These are phyloP conservation scores for Prunus mira DNA, from an alignment of 306 rosid genomes.

Conservation along the genomic window DNA sequence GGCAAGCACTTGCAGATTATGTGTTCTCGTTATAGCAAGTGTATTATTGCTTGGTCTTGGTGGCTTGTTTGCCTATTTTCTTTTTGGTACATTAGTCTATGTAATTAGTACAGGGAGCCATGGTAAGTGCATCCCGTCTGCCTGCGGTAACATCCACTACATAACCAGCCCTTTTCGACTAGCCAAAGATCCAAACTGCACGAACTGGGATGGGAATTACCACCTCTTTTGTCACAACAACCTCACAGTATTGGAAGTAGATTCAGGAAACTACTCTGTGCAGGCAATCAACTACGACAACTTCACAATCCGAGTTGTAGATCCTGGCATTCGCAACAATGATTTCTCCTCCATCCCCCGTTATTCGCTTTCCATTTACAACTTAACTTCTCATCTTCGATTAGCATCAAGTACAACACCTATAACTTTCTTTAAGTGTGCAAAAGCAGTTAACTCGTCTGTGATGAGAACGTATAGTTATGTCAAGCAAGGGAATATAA, in stretches of 20 bases:
- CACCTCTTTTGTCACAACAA: conserved; percentile 22
- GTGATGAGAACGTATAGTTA: too few relatives aligned
- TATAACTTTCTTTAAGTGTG: too few relatives aligned
- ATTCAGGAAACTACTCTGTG: background rate
- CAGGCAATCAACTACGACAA: conserved; percentile 24
- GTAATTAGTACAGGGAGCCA: too few relatives aligned
- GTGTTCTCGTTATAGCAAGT: too few relatives aligned
- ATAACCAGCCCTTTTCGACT: conserved; percentile 30
- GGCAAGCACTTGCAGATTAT: too few relatives aligned
- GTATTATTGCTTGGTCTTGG: too few relatives aligned
- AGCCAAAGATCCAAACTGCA: conserved; percentile 11
- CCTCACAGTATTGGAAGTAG: background rate
- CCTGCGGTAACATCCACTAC: conserved; percentile 16
- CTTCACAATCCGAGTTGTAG: background rate
- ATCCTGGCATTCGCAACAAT: background rate
- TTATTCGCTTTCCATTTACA: too few relatives aligned
- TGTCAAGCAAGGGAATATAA: too few relatives aligned
- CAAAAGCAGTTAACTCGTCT: too few relatives aligned
- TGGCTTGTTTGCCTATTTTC: too few relatives aligned
- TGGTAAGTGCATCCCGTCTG: background rate
- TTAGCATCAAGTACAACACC: too few relatives aligned
- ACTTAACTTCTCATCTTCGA: rapidly evolving
- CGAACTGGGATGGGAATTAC: background rate
- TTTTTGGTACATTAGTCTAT: too few relatives aligned
- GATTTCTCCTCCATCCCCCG: background rate